Conservation (phyloP, 768 basidiomycete genomes). For the Termitomyces sp. region DNA sequence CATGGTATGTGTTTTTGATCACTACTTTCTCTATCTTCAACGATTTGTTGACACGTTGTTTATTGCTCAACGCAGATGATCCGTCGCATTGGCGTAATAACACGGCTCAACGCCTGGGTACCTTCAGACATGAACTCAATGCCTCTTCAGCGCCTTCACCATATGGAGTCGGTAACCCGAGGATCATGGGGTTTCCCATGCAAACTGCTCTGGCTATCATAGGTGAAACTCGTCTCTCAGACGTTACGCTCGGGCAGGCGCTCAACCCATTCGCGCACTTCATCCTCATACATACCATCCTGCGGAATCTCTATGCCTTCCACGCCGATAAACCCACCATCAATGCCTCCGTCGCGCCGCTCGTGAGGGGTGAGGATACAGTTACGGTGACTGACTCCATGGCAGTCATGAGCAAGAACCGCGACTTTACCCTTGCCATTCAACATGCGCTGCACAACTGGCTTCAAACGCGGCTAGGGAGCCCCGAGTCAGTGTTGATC, state of each 20-base stretch:
- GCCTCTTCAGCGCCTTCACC: conserved; percentile 27
- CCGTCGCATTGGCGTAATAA: conserved; percentile 41
- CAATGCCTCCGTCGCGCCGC: conserved; percentile 1
- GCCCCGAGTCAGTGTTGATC: conserved; percentile 28
- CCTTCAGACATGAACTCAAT: conserved; percentile 32
- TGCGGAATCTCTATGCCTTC: conserved; percentile 35
- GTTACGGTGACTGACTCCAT: background rate
- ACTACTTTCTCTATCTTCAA: background rate
- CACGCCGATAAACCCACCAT: conserved; percentile 12
- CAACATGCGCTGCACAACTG: conserved; percentile 58
- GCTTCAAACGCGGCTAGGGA: conserved; percentile 52
- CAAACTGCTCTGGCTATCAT: conserved; percentile 31
- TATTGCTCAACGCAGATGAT: conserved; percentile 34
- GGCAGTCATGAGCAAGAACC: background rate
- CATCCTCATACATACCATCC: conserved; percentile 42
- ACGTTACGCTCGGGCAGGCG: conserved; percentile 23
- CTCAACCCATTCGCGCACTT: conserved; percentile 42
- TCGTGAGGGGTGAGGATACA: background rate
- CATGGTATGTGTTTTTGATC: conserved; percentile 53
- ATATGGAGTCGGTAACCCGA: conserved; percentile 29
- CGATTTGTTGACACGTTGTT: too few species aligned
- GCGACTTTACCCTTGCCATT: conserved; percentile 23
- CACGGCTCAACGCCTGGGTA: conserved; percentile 41
- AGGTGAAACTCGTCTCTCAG: conserved; percentile 26
- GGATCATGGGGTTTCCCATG: conserved; percentile 36